Base-by-base conservation (phyloP, 1,139 yeast genomes). In the Yamadazyma friedrichii region DNA sequence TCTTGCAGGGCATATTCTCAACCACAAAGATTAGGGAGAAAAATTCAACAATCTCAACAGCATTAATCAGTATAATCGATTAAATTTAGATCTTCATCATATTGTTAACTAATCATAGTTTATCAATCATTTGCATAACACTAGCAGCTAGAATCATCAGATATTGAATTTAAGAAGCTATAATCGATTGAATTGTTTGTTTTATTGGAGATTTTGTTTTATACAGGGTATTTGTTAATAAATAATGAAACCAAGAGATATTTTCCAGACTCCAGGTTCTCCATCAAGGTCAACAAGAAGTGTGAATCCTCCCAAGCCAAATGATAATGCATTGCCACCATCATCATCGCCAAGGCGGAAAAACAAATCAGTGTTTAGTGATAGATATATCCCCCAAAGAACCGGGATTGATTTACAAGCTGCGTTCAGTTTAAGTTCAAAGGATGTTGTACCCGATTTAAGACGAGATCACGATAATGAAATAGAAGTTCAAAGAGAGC, bases 391-490 rank as follows among this genome's bases (percentile, higher is more conserved):
- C 33, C 98, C 98, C 6, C 81, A 79, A 46, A 65, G 98, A 44
- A 82, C 85, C 2, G 96, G 96, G 0, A 78, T 88, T 31, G 95
- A 89, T 54, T 67, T 91, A 12, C 95, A 88, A 54, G 91, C 97
- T 0, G 96, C 96, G 1, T 81, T 87, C 72, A 73, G 87, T 56
- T 63, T 87, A 52, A 70, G 80, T 38, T 66, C 71, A 53, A 74
- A 76, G 50, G 74, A 74, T 29, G 58, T 67, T 15, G 48, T 65
- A 13, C 74, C 75, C 1, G 69, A 69, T 45, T 54, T 68, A 33
- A 61, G 58, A 29, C 44, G 53, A 29, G 58, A 56, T 34, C 46
- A 56, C 33, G 82, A 80, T 36, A 80, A 78, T 49, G 95, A 84
- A 53, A 66, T 84, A 26, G 93, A 85, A 48, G 65, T 73, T 22